A percentile compares a stretch with the other conserved stretches of the same genome.
Conservation (phyloP, 1,139 yeast species). For the Pichia sp. region DNA sequence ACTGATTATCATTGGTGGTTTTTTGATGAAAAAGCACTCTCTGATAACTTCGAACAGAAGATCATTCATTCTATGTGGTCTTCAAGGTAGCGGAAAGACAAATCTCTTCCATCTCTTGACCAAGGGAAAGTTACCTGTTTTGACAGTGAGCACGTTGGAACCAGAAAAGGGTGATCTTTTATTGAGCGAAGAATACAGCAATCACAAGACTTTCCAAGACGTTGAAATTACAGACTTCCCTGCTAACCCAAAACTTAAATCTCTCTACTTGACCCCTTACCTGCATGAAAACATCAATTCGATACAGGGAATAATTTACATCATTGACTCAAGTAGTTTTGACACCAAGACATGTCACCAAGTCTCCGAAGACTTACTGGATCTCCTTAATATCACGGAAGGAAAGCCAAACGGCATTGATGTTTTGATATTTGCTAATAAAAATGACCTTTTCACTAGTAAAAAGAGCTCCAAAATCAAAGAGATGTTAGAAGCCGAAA, state of each 20-base stretch:
- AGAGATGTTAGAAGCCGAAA: constrained; percentile 57
- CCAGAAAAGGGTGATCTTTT: constrained; percentile 37
- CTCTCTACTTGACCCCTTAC: constrained; percentile 38
- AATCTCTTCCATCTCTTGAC: constrained; percentile 45
- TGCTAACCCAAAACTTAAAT: constrained; percentile 73
- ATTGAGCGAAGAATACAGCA: constrained; percentile 22
- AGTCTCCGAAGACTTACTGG: constrained; percentile 53
- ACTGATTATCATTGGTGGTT: constrained; percentile 23
- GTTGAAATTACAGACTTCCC: constrained; percentile 73
- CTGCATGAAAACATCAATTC: constrained; percentile 41
- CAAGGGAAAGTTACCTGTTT: constrained; percentile 28
- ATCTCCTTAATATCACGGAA: constrained; percentile 56
- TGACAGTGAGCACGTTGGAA: constrained; percentile 45
- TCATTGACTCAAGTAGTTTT: constrained; percentile 59
- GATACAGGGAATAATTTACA: constrained; percentile 62
- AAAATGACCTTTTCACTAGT: constrained; percentile 78
- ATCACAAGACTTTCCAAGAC: constrained; percentile 30
- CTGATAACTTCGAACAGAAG: constrained; percentile 35
- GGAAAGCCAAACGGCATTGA: constrained; percentile 62
- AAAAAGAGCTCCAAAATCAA: constrained; percentile 63
- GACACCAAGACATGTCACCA: constrained; percentile 41
- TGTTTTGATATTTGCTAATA: constrained; percentile 73
- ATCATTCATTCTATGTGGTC: constrained; percentile 69
- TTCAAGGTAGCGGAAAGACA: constrained; percentile 74
- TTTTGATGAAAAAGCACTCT: constrained; percentile 23